A percentile compares a stretch with the other conserved stretches of the same genome.
Conservation (phyloP, 2,329 filamentous ascomycete species). For the Magnaporthiopsis poae region DNA sequence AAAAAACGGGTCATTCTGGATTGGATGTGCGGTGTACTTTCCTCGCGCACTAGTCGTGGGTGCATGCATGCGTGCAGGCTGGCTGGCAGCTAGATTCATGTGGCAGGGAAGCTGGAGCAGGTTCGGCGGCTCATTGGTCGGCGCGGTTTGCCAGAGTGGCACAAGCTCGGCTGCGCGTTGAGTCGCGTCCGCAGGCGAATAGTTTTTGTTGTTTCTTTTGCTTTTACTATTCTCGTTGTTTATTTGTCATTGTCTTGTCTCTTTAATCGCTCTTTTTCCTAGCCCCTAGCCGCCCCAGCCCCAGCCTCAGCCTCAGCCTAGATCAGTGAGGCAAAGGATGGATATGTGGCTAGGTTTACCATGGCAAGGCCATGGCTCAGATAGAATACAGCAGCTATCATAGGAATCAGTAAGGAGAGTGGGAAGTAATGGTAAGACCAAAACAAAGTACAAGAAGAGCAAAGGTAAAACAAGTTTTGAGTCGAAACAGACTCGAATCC, state of each 20-base stretch:
- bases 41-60: neutral
- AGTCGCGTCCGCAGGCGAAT: neutral
- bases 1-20: neutral
- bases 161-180: neutral
- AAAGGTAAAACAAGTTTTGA: neutral
- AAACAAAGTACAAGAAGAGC: neutral
- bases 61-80: neutral
- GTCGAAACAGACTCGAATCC: neutral
- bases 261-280: neutral
- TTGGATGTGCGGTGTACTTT: neutral
- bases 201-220: neutral
- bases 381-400: too few species aligned
- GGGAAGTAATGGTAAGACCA: too few species aligned
- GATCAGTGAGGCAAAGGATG: too few species aligned
- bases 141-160: neutral
- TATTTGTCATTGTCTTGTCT: neutral
- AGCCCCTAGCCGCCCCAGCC: too few species aligned
- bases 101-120: neutral
- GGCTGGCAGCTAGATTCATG: neutral
- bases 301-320: too few species aligned
- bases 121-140: neutral
- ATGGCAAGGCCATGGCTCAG: too few species aligned
- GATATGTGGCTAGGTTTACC: too few species aligned
- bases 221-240: neutral
- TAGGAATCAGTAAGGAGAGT: too few species aligned